Percentiles rank a stretch among this genome's conserved stretches.
Evolutionary conservation across 441 rosid genomes (phyloP).

Genomic region (Omphalea diandra): DNA sequence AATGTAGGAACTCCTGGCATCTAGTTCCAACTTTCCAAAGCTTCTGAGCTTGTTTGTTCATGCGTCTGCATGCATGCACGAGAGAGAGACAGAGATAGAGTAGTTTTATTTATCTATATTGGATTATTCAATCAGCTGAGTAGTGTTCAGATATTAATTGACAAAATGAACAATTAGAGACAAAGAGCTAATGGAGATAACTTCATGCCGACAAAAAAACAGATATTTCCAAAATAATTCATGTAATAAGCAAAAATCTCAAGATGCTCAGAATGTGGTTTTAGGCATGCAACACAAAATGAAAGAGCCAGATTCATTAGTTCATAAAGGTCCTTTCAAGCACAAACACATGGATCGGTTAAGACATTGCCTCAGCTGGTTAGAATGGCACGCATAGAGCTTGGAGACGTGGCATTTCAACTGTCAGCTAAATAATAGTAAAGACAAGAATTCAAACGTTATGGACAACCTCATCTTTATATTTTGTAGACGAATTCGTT

Average conservation of each 20-base stretch:
- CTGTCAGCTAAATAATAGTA: not conserved
- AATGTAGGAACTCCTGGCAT: not conserved
- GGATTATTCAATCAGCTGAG: not conserved
- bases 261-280: not conserved
- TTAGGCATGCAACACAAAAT: not conserved
- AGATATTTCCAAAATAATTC: not conserved
- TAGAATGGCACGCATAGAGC: not conserved
- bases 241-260: not conserved
- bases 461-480: constrained; percentile 63
- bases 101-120: not conserved
- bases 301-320: not conserved
- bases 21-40: not conserved
- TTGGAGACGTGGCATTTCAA: not conserved
- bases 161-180: not conserved
- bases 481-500: constrained; percentile 81
- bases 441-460: constrained; percentile 7
- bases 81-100: not conserved
- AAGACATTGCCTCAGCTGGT: not conserved
- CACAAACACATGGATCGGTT: not conserved
- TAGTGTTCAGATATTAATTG: not conserved
- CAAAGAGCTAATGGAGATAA: not conserved
- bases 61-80: no score
- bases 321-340: not conserved
- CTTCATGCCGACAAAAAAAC: not conserved
- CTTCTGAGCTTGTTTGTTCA: not conserved